These are phyloP conservation scores for Psophocarpus tetragonolobus DNA, from an alignment of 306 rosid genomes.

Conservation along the genomic window DNA sequence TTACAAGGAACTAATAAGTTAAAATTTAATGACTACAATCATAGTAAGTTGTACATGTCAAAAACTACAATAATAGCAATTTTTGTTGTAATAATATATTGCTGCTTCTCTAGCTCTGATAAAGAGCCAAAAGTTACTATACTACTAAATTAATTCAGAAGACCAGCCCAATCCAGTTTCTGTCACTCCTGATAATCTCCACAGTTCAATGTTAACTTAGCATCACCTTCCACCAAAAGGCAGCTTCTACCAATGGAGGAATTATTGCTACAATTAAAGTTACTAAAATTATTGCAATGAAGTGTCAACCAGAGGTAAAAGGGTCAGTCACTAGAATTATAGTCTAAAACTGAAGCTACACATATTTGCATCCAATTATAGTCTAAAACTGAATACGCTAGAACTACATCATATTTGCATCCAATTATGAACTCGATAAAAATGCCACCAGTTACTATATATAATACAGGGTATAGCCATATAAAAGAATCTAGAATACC, in stretches of 20 bases:
- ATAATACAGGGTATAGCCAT: not conserved
- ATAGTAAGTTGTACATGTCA: too few relatives aligned
- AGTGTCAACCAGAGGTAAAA: not conserved
- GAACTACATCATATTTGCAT: too few relatives aligned
- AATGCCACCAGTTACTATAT: not conserved
- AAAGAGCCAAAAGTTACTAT: not conserved
- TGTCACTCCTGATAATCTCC: not conserved
- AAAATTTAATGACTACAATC: too few relatives aligned
- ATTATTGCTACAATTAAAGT: not conserved
- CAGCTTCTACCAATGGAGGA: not conserved
- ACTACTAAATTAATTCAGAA: not conserved
- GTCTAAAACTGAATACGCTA: not conserved
- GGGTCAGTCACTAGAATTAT: not conserved
- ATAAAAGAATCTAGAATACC: conserved; percentile 52
- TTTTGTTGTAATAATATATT: too few relatives aligned
- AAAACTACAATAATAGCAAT: too few relatives aligned
- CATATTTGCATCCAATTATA: not conserved
- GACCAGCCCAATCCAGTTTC: not conserved
- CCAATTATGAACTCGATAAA: not conserved
- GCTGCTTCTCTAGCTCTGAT: not conserved
- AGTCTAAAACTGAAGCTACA: not conserved
- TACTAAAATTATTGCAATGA: not conserved
- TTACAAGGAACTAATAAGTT: too few relatives aligned
- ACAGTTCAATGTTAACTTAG: not conserved
- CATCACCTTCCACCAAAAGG: not conserved